Evolutionary conservation across 1,284 basidiomycete species (phyloP), one percentile per base, ranked within the genome.

Genomic region (Malassezia nana): DNA sequence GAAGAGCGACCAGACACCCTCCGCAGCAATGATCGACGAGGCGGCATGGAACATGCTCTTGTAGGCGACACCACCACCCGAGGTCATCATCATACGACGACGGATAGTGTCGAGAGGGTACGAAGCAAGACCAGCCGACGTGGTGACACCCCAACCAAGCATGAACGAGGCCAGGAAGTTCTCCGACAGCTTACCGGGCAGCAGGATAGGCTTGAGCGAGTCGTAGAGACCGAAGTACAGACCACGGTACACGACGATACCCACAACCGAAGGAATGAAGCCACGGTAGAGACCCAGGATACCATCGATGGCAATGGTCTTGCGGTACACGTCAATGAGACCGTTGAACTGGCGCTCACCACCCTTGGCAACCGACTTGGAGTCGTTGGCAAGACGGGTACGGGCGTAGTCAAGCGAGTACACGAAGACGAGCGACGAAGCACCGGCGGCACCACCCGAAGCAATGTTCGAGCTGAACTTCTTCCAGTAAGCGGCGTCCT

Each of bases 1-100:
- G 69, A 73, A 73, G 72, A 92, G 81, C 30, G 88, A 90, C 76
- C 83, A 84, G 55, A 80, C 77, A 74, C 90, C 90, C 80, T 94
- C 90, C 56, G 66, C 66, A 82, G 89, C 89, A 74, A 84, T 82
- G 68, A 92, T 75, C 74, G 91, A 88, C 79, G 82, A 79, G 58
- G 75, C 76, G 58, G 78, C 82, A 66, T 85, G 82, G 58, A 83
- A 69, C 78, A 82, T 83, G 63, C 75, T 66, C 59, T 66, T 71
- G 72, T 75, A 75, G 66, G 74, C 72, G 46, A 67, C 59, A 55
- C 60, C 60, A 45, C 63, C 63, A 64, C 66, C 69, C 44, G 68
- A 72, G 60, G 67, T 74, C 71, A 74, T 74, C 71, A 74, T 74
- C 71, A 74, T 74, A 46, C 71, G 69, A 58, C 71, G 67, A 57